phyloP scores from a whole-genome alignment of 2,329 filamentous ascomycete genomes.

The Penicillium sp. region DNA sequence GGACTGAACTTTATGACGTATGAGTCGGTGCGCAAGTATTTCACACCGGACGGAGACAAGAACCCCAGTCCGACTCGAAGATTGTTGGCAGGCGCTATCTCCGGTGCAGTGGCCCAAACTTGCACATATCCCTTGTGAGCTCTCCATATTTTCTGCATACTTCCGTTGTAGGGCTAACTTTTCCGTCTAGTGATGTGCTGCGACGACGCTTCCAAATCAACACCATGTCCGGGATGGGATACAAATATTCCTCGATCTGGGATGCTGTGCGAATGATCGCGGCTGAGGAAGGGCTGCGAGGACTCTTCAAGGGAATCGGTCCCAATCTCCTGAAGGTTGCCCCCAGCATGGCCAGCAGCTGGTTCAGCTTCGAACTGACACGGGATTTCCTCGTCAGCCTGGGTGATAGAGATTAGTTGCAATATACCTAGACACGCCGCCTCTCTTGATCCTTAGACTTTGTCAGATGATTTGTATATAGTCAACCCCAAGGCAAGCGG shows the following conservation, averaged over 20 bases:
- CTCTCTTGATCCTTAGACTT: background rate
- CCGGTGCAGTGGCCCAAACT: slow-evolving; percentile 94
- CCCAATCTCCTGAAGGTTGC: slow-evolving; percentile 96
- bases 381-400: slow-evolving; percentile 76
- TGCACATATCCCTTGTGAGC: slow-evolving; percentile 96
- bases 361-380: slow-evolving; percentile 94
- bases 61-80: slow-evolving; percentile 79
- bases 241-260: slow-evolving; percentile 83
- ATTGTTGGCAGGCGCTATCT: slow-evolving; percentile 83
- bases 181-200: slow-evolving; percentile 69
- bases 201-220: slow-evolving; percentile 96
- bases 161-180: slow-evolving; percentile 7
- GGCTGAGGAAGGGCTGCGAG: slow-evolving; percentile 75
- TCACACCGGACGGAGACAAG: slow-evolving; percentile 84
- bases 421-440: slow-evolving; percentile 15
- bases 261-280: slow-evolving; percentile 83
- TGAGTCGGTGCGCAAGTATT: slow-evolving; percentile 76
- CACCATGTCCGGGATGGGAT: slow-evolving; percentile 98
- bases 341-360: slow-evolving; percentile 97
- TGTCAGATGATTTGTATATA: background rate
- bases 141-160: background rate
- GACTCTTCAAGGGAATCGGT: slow-evolving; percentile 92
- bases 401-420: slow-evolving; percentile 27
- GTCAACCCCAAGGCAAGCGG: background rate
- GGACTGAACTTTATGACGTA: slow-evolving; percentile 99